Evolutionary conservation across 176 grass and related monocot genomes (phyloP), one percentile per base, ranked within the genome.

Genomic region (Hordeum marinum): DNA sequence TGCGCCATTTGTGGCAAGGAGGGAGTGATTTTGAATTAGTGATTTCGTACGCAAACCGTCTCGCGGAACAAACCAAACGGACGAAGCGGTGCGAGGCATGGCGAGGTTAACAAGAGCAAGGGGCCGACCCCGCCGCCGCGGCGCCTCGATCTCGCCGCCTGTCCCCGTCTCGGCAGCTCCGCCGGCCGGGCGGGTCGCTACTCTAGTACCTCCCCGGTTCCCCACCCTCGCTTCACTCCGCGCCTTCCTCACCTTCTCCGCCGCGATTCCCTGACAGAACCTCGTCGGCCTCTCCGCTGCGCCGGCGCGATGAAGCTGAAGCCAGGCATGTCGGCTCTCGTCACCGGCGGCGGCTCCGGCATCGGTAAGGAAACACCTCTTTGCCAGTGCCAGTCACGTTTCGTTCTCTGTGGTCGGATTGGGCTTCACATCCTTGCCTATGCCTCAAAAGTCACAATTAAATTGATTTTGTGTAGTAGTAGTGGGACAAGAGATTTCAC

Each of bases 291-390:
- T 18, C 37, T 10, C 36, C 36, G 0, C 59, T 6, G 5, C 37
- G 36, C 24, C 59, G 77, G n/a, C 58, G 24, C 59, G 76, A 98
- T 98, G 95, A 86, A 92, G 89, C 91, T 98, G 35, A 93, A 92
- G 86, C 91, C 95, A 63, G 89, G 95, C 77, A 83, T 98, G 93
- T 95, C 95, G n/a, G 95, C 91, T 35, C 80, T 98, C 62, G 89
- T 98, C 77, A 98, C 95, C 26, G 95, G 95, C 63, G 95, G 89
- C 26, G 93, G 85, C 43, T 92, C 93, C 70, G 95, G 95, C 69
- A 95, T 98, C 21, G 95, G 95, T 95, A 92, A 83, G 36, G 8
- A 32, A 12, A 26, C 12, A 20, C 35, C 60, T 50, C 7, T 3
- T 7, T 14, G 17, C 52, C 68, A 25, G 8, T 50, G 71, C 27